Conservation (phyloP, 257 asterid species). For the Solanum virginianum region DNA sequence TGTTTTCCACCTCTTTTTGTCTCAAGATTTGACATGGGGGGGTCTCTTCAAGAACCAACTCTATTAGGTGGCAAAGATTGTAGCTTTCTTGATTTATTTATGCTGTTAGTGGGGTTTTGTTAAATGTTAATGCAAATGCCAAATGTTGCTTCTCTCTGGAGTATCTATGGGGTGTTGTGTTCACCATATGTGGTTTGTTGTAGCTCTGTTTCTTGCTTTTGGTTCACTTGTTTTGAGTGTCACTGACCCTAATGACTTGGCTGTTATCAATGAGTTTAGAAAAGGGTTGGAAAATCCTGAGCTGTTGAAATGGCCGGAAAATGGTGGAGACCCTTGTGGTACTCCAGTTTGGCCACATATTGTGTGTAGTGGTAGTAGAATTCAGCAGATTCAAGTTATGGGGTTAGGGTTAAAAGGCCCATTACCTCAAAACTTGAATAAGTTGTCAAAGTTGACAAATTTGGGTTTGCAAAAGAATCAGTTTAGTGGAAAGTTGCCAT, state of each 20-base stretch:
- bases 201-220: slow-evolving; percentile 14
- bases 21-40: slow-evolving; percentile 20
- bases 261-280: slow-evolving; percentile 43
- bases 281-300: slow-evolving; percentile 58
- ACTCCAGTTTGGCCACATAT: slow-evolving; percentile 72
- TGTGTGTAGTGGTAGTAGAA: slow-evolving; percentile 38
- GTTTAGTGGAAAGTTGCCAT: slow-evolving; percentile 62
- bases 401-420: slow-evolving; percentile 68
- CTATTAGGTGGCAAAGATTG: slow-evolving; percentile 4
- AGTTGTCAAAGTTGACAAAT: slow-evolving; percentile 41
- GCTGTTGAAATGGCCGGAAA: slow-evolving; percentile 62
- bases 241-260: slow-evolving; percentile 63
- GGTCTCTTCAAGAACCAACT: slow-evolving; percentile 3
- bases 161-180: slow-evolving; percentile 30
- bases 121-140: slow-evolving; percentile 12
- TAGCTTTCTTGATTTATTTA: slow-evolving; percentile 1
- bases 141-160: slow-evolving; percentile 2
- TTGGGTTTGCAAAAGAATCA: slow-evolving; percentile 62
- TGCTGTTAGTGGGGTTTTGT: not conserved
- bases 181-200: not conserved
- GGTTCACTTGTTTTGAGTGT: slow-evolving; percentile 17
- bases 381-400: slow-evolving; percentile 77
- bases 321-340: slow-evolving; percentile 72
- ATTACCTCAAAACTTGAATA: slow-evolving; percentile 55
- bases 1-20: slow-evolving; percentile 5